Base-by-base conservation (phyloP, 2,329 filamentous ascomycete species). In the Macroventuria anomochaeta region DNA sequence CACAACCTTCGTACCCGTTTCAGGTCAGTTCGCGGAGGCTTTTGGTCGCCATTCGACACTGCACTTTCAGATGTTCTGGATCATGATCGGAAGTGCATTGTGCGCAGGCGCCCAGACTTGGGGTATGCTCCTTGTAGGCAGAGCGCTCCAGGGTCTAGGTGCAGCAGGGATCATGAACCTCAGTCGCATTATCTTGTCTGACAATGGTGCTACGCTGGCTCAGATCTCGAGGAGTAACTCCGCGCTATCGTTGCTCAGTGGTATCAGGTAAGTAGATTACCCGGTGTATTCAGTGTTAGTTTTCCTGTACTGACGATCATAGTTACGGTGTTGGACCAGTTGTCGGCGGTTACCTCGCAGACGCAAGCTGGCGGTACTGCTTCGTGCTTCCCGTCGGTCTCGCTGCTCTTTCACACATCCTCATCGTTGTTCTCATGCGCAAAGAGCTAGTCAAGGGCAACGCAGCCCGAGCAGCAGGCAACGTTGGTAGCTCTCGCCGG, bases 181-280 rank as follows among this genome's bases (percentile, higher is more conserved):
- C 28, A 82, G 85, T 25, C 81, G 83, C 37, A 83, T 85, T 6
- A 81, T 89, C n/a, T 76, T 90, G 11, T 83, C 86, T 0, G 86
- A 89, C 63, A 53, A 53, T 12, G 83, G 83, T 52, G 85, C 89
- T 5, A 82, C 81, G 0, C 70, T 77, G 90, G 93, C 69, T 88
- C 87, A 75, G 84, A 93, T 57, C 79, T 96, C 53, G 85, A 88
- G 67, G 88, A 93, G 64, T 80, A 83, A 60, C 68, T 83, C 41
- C 78, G 86, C n/a, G 73, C 96, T 90, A 57, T 80, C 84, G 0
- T 59, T 89, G 7, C 77, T 88, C 1, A 80, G 80, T 7, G 86
- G 85, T 0, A 65, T 85, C 5, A 82, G 69, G 66, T 73, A 49
- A 18, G 58, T 53, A 15, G 3, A 20, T 20, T 13, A 7, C 2